Base-by-base conservation (phyloP, 1,284 basidiomycete species). In the Ceratobasidium sp. region DNA sequence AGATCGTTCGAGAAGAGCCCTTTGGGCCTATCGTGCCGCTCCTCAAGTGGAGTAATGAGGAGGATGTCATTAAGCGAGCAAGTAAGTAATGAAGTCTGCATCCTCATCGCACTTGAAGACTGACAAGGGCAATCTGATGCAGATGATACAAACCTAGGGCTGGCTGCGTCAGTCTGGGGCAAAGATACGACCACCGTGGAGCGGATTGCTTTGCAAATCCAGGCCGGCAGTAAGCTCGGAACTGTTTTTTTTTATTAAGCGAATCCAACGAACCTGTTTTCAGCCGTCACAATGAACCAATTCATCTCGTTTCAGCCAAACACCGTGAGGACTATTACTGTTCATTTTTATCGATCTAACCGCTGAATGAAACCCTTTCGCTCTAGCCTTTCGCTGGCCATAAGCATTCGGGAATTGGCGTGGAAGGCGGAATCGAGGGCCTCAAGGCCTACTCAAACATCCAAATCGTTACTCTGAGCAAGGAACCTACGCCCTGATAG, bases 21-120 rank as follows among this genome's bases (percentile, higher is more conserved):
- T 71, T 71, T 59, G 69, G 69, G 18, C 69, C 69, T 10, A 71
- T 71, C 23, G 55, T 71, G 16, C 69, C 69, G 6, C 26, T 71
- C 16, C 52, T 71, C 43, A 71, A 71, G 32, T 71, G 69, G 69
- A 60, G 32, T 21, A 46, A 71, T 39, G 69, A 71, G 28, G 32
- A 45, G 5, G 69, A 71, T 5, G 69, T 71, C 9, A 60, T 71
- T 9, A 71, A 60, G 57, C 69, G 69, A 28, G 69, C 69, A n/a
- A 71, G 69, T 71, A 28, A 26, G 69, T 71, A n/a, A n/a, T n/a
- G n/a, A n/a, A n/a, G n/a, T n/a, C n/a, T n/a, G n/a, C n/a, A n/a
- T n/a, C n/a, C n/a, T n/a, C n/a, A n/a, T n/a, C n/a, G n/a, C n/a
- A n/a, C n/a, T n/a, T n/a, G n/a, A n/a, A n/a, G n/a, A n/a, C n/a